Conservation (phyloP, 441 rosid species). For the Capsella rubella region DNA sequence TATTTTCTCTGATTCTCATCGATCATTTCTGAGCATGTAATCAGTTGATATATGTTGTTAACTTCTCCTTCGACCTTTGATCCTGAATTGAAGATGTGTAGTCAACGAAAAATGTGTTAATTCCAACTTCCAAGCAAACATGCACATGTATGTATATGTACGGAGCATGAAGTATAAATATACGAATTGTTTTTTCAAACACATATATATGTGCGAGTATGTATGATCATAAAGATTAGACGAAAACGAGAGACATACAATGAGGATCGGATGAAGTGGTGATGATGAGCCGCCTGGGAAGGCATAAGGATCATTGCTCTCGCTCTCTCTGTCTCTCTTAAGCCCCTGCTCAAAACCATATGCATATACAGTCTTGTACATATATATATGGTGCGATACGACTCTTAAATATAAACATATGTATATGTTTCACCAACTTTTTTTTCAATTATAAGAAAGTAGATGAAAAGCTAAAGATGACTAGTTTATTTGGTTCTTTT, state of each 20-base stretch:
- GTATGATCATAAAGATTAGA: not conserved
- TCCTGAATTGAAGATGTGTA: conserved; percentile 20
- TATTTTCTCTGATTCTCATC: conserved; percentile 20
- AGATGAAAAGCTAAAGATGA: conserved; percentile 36
- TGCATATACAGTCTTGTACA: not conserved
- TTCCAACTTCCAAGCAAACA: conserved; percentile 23
- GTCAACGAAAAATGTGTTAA: conserved; percentile 16
- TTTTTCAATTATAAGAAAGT: conserved; percentile 31
- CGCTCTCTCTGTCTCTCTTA: not conserved
- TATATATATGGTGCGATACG: conserved; percentile 23
- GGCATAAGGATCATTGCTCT: conserved; percentile 1
- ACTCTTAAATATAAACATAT: conserved; percentile 2
- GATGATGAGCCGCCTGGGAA: conserved; percentile 27
- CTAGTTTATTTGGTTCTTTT: conserved; percentile 15
- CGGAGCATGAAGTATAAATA: not conserved
- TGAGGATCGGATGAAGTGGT: conserved; percentile 25
- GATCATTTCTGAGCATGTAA: conserved; percentile 5
- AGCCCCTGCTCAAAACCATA: conserved; percentile 7
- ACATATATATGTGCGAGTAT: not conserved
- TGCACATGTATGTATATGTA: not conserved
- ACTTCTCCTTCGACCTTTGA: conserved; percentile 25
- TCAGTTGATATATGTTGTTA: conserved; percentile 1
- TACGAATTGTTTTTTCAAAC: not conserved
- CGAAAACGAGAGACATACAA: conserved; percentile 33
- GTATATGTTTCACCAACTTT: conserved; percentile 33